A percentile compares a stretch with the other conserved stretches of the same genome.
phyloP scores from a whole-genome alignment of 208 protist species.

The Leishmania major region DNA sequence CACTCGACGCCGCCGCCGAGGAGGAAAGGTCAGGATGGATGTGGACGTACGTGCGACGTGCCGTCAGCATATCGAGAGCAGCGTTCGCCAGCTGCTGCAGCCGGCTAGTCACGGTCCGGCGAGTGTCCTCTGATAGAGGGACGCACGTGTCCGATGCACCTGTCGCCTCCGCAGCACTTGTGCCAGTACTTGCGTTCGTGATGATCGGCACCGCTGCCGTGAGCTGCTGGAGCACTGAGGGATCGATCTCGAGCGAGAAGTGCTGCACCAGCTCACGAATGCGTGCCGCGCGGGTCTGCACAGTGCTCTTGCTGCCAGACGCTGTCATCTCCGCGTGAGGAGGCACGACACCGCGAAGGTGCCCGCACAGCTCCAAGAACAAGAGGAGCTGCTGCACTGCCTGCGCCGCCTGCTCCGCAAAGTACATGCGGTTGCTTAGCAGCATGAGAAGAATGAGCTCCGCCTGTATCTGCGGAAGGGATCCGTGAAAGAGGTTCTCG shows the following conservation, averaged over 20 bases:
- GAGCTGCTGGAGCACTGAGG: constrained; percentile 24
- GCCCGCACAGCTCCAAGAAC: constrained; percentile 56
- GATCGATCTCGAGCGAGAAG: constrained; percentile 60
- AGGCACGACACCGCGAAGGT: constrained; percentile 39
- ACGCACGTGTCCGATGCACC: not conserved
- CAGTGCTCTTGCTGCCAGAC: not conserved
- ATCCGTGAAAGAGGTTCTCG: constrained; percentile 72
- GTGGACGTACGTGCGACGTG: constrained; percentile 62
- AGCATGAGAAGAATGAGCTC: constrained; percentile 70
- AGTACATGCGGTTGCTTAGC: constrained; percentile 60
- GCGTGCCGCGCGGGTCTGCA: constrained; percentile 11
- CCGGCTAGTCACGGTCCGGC: constrained; percentile 32
- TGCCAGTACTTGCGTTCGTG: not conserved
- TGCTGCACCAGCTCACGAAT: constrained; percentile 41
- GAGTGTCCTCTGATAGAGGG: constrained; percentile 26
- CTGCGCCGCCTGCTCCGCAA: constrained; percentile 55
- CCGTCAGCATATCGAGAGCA: constrained; percentile 59
- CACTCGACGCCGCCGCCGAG: not conserved
- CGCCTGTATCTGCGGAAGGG: constrained; percentile 28
- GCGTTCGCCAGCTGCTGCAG: constrained; percentile 47
- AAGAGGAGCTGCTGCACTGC: constrained; percentile 47
- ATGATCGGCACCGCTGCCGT: not conserved
- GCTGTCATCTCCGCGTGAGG: not conserved
- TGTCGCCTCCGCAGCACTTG: not conserved
- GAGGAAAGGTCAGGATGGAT: not conserved